A percentile compares a stretch with the other conserved stretches of the same genome.
Evolutionary conservation across 192 early-diverging fungal species (phyloP).

Genomic region (Geranomyces michiganensis): DNA sequence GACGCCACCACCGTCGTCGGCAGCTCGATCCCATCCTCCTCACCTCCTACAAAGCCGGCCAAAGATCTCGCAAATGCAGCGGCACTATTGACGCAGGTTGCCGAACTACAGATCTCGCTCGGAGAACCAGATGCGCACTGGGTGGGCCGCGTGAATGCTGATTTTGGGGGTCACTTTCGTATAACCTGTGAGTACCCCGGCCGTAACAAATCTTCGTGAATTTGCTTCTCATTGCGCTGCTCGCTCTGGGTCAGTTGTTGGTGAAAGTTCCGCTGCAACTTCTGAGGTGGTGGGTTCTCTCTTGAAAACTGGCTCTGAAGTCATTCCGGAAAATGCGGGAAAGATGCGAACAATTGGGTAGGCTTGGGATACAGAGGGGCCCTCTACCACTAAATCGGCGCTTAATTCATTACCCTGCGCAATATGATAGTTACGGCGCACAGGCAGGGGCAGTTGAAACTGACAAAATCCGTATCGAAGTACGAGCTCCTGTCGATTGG

Average conservation of each 20-base stretch:
- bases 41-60: too few species aligned
- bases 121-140: conserved; percentile 6
- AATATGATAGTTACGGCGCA: conserved; percentile 2
- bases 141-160: not conserved
- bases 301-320: conserved; percentile 16
- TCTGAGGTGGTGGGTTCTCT: conserved; percentile 36
- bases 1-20: too few species aligned
- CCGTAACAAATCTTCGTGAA: not conserved
- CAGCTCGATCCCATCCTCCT: too few species aligned
- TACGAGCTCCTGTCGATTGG: conserved; percentile 10
- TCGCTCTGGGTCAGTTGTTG: conserved; percentile 30
- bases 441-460: not conserved
- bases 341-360: not conserved
- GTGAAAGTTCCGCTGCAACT: conserved; percentile 26
- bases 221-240: not conserved
- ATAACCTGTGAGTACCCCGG: not conserved
- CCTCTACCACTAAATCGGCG: not conserved
- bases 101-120: conserved; percentile 1
- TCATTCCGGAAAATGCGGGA: not conserved
- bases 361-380: not conserved
- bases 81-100: conserved; percentile 4
- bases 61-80: not conserved
- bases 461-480: not conserved
- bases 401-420: too few species aligned
- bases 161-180: not conserved